Percentiles rank a stretch among this genome's conserved stretches.
Evolutionary conservation across 202 grass and related monocot species (phyloP).

Genomic region (Panicum virgatum): DNA sequence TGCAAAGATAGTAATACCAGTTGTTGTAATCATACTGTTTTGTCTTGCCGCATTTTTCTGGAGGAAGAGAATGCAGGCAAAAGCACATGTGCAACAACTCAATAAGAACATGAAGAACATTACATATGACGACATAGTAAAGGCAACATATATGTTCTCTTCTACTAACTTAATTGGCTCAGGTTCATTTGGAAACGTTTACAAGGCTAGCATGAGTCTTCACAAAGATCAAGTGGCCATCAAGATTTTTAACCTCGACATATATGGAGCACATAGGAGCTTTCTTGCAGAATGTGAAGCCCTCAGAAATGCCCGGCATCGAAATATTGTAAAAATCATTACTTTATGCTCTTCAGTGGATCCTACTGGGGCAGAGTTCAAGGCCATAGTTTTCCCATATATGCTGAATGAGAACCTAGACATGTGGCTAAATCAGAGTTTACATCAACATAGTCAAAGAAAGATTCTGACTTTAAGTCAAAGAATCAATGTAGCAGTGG

Average conservation of each 20-base stretch:
- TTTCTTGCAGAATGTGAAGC: constrained; percentile 47
- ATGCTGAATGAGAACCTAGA: constrained; percentile 56
- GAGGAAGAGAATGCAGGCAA: not conserved
- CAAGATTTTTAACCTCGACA: constrained; percentile 52
- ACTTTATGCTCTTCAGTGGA: constrained; percentile 55
- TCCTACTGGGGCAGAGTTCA: constrained; percentile 43
- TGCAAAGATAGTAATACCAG: not conserved
- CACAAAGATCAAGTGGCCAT: constrained; percentile 37
- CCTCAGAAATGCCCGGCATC: constrained; percentile 29
- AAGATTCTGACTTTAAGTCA: constrained; percentile 26
- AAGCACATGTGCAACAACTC: not conserved
- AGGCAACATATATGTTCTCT: constrained; percentile 47
- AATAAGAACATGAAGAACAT: not conserved
- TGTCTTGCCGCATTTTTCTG: not conserved
- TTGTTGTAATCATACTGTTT: not conserved
- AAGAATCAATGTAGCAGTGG: constrained; percentile 50
- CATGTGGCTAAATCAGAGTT: constrained; percentile 37
- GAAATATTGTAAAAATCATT: constrained; percentile 54
- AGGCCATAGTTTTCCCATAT: constrained; percentile 46
- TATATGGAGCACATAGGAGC: constrained; percentile 32
- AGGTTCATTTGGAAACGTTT: constrained; percentile 52
- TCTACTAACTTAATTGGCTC: constrained; percentile 43
- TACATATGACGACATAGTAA: constrained; percentile 44
- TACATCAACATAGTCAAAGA: not conserved
- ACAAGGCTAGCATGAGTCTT: constrained; percentile 32